Evolutionary conservation across 2,329 filamentous ascomycete species (phyloP).

Genomic region (Cladosporium colombiae): DNA sequence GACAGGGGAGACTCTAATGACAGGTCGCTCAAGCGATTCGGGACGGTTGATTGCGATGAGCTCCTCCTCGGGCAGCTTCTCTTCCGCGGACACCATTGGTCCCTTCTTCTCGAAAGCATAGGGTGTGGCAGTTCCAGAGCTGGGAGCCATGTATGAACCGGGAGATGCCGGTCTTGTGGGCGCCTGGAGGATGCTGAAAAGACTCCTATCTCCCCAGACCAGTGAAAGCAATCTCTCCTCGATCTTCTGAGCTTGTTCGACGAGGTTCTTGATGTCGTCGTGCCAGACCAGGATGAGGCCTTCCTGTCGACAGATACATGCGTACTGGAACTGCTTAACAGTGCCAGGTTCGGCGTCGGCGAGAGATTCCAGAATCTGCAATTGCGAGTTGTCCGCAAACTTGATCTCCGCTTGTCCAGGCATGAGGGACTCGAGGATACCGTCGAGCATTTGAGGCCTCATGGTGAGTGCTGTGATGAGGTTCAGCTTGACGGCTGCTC

Average conservation of each 20-base stretch:
- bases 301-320: constrained; percentile 10
- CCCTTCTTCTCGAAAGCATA: constrained; percentile 8
- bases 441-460: constrained; percentile 16
- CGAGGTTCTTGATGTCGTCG: constrained; percentile 9
- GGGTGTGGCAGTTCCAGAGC: constrained; percentile 5
- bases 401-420: constrained; percentile 6
- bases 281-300: constrained; percentile 15
- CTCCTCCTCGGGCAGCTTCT: constrained; percentile 2
- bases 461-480: constrained; percentile 10
- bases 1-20: constrained; percentile 36
- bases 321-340: constrained; percentile 18
- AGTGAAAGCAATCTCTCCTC: constrained; percentile 13
- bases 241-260: constrained; percentile 7
- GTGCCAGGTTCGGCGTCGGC: background rate
- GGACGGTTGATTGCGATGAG: background rate
- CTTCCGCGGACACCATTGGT: background rate
- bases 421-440: background rate
- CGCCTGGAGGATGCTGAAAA: constrained; percentile 11
- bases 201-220: constrained; percentile 5
- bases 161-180: constrained; percentile 4
- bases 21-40: constrained; percentile 9
- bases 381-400: constrained; percentile 11
- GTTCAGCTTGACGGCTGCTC: constrained; percentile 11
- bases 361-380: constrained; percentile 4
- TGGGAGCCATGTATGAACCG: constrained; percentile 1